Base-by-base conservation (phyloP, 176 grass and related monocot species). In the Bolboschoenus planiculmis region DNA sequence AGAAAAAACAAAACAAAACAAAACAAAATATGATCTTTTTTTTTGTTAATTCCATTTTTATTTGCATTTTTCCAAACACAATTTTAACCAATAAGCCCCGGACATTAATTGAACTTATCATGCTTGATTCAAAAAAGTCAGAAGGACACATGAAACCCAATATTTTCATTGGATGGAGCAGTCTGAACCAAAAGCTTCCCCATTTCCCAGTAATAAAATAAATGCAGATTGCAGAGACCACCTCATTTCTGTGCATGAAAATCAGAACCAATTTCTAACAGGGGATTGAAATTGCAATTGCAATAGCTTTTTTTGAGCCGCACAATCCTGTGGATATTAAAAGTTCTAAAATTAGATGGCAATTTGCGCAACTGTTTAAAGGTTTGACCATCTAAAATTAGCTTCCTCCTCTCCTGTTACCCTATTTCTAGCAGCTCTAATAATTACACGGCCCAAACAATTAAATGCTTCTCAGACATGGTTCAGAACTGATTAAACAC, bases 371-470 rank as follows among this genome's bases (percentile, higher is more conserved):
- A 47, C 70, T 27, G 18, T 70, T 70, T 16, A 53, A 16, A 40
- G n/a, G 34, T 74, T 26, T 75, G 24, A 75, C 23, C 43, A 31
- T 76, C 44, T 76, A 50, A 76, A 76, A 76, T 76, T 76, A 76
- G 72, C 10, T 23, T 1, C 1, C 11, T 73, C 24, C 24, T 29
- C 15, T 50, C n/a, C n/a, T n/a, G 34, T 48, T 75, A 29, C 71
- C 44, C 71, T 50, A 75, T 50, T 48, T 50, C 34, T 16, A 53
- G 11, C 30, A 31, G 71, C 71, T 16, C 5, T 51, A 29, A 51
- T 50, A 55, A 40, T 44, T 82, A 46, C 10, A 64, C 56, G 56
- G 7, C 37, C 79, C 39, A 60, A 21, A 62, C 56, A 62, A 21
- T 56, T 40, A 57, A 62, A 0, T 39, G 20, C 57, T 79, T 58